Evolutionary conservation across 257 asterid genomes (phyloP), one percentile per base, ranked within the genome.

Genomic region (Lycium barbarum): DNA sequence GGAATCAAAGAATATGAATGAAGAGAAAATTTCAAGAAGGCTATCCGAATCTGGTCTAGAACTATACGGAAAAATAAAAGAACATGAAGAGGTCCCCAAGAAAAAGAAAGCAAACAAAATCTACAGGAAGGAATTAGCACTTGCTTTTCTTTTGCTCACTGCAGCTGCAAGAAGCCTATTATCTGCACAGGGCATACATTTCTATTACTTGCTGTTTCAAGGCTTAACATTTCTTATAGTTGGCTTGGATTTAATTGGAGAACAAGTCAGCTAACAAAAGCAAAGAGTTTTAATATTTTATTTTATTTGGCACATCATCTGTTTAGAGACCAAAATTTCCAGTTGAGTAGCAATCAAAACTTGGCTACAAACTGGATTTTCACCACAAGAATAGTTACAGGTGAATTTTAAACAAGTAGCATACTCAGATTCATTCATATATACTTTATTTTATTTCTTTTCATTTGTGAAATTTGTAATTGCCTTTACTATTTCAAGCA

Each of bases 211-310:
- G 93, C 88, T 94, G 88, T 96, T 96, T 79, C 99, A 96, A 79
- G 99, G 99, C 11, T 40, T 94, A 82, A 88, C 99, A 0, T 96
- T 96, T 87, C 87, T 96, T 63, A 89, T 91, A 7, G 94, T 96
- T 79, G 99, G 99, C 9, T 88, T 96, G 88, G 99, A 96, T 90
- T 87, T 96, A 85, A 92, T 96, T 22, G 99, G 99, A 15, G 99
- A 96, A 85, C 99, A 96, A 83, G 92, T 93, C 84, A 93, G 92
- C 88, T 96, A 86, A 89, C 26, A 10, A 68, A 68, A 57, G 63
- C 82, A 53, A 78, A 78, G 82, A 78, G 33, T 53, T 51, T 49
- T 22, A 51, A 15, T 53, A 78, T 15, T 78, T 78, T 53, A 78
- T 15, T 78, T 78, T 78, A 51, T 76, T 57, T 84, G 68, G 84